These are phyloP conservation scores for Russula abietina DNA, from an alignment of 768 basidiomycete genomes.

Conservation along the genomic window DNA sequence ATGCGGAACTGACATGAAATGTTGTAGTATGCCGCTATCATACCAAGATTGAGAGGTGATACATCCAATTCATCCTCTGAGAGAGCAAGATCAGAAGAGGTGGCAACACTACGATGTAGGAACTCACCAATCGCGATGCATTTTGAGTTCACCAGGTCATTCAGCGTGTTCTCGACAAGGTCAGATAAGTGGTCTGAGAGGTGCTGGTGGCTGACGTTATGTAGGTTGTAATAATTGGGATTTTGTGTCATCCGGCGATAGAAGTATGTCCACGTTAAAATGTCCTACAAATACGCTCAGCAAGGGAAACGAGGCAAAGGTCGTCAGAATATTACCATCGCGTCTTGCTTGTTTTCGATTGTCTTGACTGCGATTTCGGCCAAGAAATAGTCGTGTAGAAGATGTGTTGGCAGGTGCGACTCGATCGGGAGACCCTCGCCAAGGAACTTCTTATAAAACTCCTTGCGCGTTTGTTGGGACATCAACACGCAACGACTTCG, in stretches of 20 bases:
- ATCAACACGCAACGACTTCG: constrained; percentile 92
- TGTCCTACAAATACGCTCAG: constrained; percentile 51
- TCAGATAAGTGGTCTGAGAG: constrained; percentile 95
- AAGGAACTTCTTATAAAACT: constrained; percentile 98
- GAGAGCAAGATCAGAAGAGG: constrained; percentile 1
- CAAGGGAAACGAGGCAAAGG: not conserved
- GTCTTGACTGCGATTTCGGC: constrained; percentile 98
- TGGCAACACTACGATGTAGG: not conserved
- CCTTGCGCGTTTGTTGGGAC: constrained; percentile 96
- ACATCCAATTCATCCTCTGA: constrained; percentile 92
- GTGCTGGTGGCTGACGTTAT: constrained; percentile 93
- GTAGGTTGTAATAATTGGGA: constrained; percentile 89
- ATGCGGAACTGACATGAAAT: constrained; percentile 64
- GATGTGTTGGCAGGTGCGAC: constrained; percentile 83
- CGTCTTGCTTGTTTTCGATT: constrained; percentile 98
- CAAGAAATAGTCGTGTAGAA: constrained; percentile 94
- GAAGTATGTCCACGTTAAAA: constrained; percentile 98
- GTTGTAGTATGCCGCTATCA: constrained; percentile 97
- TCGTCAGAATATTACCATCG: constrained; percentile 53
- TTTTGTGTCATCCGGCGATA: constrained; percentile 98
- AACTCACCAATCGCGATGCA: constrained; percentile 79
- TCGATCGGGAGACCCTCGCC: constrained; percentile 97
- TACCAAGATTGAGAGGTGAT: constrained; percentile 87
- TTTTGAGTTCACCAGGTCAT: constrained; percentile 88
- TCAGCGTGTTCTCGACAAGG: constrained; percentile 88